These are phyloP conservation scores for Xylaria grammica DNA, from an alignment of 495 filamentous ascomycete genomes.

Conservation along the genomic window DNA sequence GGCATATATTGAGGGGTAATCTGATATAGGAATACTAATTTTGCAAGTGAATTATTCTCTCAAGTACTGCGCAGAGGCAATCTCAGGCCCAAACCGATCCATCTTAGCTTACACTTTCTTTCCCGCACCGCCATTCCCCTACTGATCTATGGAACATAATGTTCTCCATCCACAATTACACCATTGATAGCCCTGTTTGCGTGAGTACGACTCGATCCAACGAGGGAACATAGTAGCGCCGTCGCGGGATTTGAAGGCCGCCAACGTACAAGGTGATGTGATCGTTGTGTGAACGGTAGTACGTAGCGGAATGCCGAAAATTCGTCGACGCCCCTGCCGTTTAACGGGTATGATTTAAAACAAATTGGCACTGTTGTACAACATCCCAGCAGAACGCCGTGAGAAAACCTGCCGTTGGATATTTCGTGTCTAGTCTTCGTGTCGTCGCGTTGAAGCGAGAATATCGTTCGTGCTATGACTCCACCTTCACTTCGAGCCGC, in stretches of 20 bases:
- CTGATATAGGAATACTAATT: conserved; percentile 19
- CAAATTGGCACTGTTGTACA: conserved; percentile 22
- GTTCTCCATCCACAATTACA: conserved; percentile 1
- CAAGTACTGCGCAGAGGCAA: conserved; percentile 9
- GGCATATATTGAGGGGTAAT: conserved; percentile 22
- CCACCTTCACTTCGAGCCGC: conserved; percentile 24
- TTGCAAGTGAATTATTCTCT: conserved; percentile 9
- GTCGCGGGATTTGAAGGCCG: background rate
- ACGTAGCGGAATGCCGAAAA: conserved; percentile 3
- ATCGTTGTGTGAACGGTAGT: conserved; percentile 1
- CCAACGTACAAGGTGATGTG: background rate
- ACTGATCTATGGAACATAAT: background rate
- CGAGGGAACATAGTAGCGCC: background rate
- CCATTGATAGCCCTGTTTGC: background rate
- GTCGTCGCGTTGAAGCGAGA: background rate
- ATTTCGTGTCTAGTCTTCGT: conserved; percentile 2
- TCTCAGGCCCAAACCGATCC: conserved; percentile 13
- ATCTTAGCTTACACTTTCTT: conserved; percentile 20
- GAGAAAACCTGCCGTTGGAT: conserved; percentile 4
- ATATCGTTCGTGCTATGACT: conserved; percentile 6
- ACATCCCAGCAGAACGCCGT: conserved; percentile 16
- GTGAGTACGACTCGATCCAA: background rate
- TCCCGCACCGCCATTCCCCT: background rate
- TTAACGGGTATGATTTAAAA: conserved; percentile 8
- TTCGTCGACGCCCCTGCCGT: conserved; percentile 2